These are phyloP conservation scores for Tolypocladium guangdongense DNA, from an alignment of 2,329 filamentous ascomycete genomes.

Conservation along the genomic window DNA sequence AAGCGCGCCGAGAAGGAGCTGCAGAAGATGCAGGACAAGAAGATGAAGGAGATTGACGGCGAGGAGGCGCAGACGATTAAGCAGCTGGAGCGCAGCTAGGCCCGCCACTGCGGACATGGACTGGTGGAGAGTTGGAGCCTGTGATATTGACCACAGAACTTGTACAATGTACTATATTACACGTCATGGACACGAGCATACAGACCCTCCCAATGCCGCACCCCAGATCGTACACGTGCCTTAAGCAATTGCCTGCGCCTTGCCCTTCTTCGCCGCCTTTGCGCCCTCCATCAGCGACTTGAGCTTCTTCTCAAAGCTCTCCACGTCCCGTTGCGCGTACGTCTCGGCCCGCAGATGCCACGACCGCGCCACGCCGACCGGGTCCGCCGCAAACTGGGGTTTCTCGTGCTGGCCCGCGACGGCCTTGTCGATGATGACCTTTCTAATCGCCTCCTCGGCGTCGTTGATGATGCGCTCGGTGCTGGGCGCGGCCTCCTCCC, in stretches of 20 bases:
- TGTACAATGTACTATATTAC: conserved; percentile 12
- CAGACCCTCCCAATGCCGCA: conserved; percentile 6
- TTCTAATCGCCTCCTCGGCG: conserved; percentile 21
- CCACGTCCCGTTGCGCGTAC: conserved; percentile 21
- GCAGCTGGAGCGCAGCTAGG: conserved; percentile 21
- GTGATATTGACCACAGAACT: not conserved
- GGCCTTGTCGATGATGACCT: conserved; percentile 20
- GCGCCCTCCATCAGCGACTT: conserved; percentile 16
- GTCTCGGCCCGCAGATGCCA: conserved; percentile 27
- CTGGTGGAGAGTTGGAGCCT: not conserved
- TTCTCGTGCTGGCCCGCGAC: conserved; percentile 26
- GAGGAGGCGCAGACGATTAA: conserved; percentile 38
- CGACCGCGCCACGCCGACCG: conserved; percentile 21
- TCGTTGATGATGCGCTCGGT: conserved; percentile 18
- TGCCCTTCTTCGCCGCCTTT: conserved; percentile 9
- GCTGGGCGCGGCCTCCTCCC: conserved; percentile 2
- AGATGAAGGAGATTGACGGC: conserved; percentile 37
- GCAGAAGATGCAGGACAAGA: conserved; percentile 41
- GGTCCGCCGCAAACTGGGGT: conserved; percentile 20
- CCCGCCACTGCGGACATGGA: not conserved
- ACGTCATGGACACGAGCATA: conserved; percentile 7
- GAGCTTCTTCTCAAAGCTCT: conserved; percentile 29
- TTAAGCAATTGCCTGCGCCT: conserved; percentile 13
- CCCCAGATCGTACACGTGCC: not conserved
- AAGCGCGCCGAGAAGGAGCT: conserved; percentile 35